Percentiles rank a stretch among this genome's conserved stretches.
These are phyloP conservation scores for Triticum monococcum DNA, from an alignment of 176 grass and related monocot genomes.

Conservation along the genomic window DNA sequence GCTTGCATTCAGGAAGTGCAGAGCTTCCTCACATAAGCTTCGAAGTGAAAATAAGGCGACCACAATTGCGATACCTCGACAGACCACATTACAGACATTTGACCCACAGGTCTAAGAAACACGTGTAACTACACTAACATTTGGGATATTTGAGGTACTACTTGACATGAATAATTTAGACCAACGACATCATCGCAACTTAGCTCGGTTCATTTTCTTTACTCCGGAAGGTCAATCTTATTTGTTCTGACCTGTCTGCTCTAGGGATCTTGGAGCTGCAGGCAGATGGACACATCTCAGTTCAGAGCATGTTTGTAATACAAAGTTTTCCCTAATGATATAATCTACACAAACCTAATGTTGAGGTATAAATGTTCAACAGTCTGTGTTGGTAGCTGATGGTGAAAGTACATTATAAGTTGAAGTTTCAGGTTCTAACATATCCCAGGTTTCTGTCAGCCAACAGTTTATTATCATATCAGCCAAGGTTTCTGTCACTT, in stretches of 20 bases:
- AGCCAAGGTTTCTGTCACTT: neutral
- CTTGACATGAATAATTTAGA: constrained; percentile 26
- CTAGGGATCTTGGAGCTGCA: constrained; percentile 51
- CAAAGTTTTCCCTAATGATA: neutral
- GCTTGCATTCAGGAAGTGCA: neutral
- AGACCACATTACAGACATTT: constrained; percentile 26
- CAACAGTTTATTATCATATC: neutral
- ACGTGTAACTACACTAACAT: constrained; percentile 35
- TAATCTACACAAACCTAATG: neutral
- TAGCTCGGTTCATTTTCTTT: neutral
- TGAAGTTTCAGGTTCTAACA: neutral
- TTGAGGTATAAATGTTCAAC: neutral
- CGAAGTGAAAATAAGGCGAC: constrained; percentile 4
- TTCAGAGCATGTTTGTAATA: neutral
- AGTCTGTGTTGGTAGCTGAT: neutral
- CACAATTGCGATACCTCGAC: constrained; percentile 9
- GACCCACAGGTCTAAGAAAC: constrained; percentile 7
- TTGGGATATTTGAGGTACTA: constrained; percentile 23
- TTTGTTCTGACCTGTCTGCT: constrained; percentile 49
- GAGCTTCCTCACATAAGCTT: constrained; percentile 8
- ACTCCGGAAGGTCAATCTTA: neutral
- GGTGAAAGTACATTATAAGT: neutral
- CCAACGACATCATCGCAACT: constrained; percentile 23
- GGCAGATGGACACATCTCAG: constrained; percentile 20
- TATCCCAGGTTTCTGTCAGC: neutral